A percentile compares a stretch with the other conserved stretches of the same genome.
Conservation (phyloP, 2,329 filamentous ascomycete species). For the Neofusicoccum umdonicola region DNA sequence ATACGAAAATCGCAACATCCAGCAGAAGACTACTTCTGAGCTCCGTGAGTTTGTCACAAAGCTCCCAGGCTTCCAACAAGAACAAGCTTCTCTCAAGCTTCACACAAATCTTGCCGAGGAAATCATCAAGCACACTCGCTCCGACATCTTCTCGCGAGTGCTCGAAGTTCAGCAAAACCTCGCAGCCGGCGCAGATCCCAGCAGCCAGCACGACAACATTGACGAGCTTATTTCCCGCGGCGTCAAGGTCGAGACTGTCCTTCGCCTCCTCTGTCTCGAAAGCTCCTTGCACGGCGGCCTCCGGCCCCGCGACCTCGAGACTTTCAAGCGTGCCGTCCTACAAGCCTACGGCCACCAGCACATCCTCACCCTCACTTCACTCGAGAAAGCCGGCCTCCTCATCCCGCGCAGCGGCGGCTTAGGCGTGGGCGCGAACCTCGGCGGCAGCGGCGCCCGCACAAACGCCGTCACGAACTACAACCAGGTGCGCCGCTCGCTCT, state of each 20-base stretch:
- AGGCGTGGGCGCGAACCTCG: conserved; percentile 45
- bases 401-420: conserved; percentile 52
- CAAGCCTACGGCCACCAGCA: conserved; percentile 96
- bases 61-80: conserved; percentile 85
- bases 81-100: conserved; percentile 87
- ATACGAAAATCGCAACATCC: conserved; percentile 78
- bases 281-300: conserved; percentile 87
- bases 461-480: conserved; percentile 64
- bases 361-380: conserved; percentile 78
- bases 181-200: conserved; percentile 84
- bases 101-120: conserved; percentile 93
- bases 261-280: conserved; percentile 86
- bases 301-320: conserved; percentile 82
- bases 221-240: conserved; percentile 93
- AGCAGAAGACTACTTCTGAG: conserved; percentile 83
- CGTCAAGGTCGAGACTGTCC: conserved; percentile 73
- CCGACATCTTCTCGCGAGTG: conserved; percentile 82
- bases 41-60: conserved; percentile 94
- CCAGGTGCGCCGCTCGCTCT: conserved; percentile 79
- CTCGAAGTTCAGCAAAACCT: conserved; percentile 96
- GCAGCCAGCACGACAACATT: conserved; percentile 83
- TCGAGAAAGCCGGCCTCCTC: conserved; percentile 88
- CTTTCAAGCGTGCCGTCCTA: conserved; percentile 81
- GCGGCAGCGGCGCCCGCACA: conserved; percentile 41
- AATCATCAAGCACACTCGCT: conserved; percentile 87